Evolutionary conservation across 2,329 filamentous ascomycete genomes (phyloP).

Genomic region (Aspergillus piperis): DNA sequence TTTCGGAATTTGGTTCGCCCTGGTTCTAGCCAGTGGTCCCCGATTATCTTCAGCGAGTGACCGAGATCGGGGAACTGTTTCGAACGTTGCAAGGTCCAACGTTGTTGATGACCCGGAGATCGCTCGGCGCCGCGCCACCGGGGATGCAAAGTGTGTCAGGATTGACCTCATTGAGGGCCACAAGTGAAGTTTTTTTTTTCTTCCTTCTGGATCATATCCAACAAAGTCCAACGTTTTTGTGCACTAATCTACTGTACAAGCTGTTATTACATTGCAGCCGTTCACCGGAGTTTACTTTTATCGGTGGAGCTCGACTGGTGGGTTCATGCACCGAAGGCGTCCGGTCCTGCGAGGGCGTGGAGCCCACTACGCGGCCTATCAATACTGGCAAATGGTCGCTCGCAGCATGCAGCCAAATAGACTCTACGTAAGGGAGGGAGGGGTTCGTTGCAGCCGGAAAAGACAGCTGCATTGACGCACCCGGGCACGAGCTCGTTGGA

Average conservation of each 20-base stretch:
- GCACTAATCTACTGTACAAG: neutral
- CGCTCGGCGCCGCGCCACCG: no score
- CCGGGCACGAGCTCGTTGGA: neutral
- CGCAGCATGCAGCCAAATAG: neutral
- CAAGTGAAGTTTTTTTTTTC: no score
- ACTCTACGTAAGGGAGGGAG: neutral
- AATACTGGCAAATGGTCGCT: neutral
- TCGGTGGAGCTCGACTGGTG: neutral
- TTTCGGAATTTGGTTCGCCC: no score
- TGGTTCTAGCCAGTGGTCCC: no score
- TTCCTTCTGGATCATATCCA: no score
- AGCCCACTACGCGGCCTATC: constrained; percentile 1
- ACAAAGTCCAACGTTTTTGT: no score
- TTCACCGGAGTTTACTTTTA: neutral
- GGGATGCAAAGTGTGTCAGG: no score
- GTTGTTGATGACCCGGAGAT: no score
- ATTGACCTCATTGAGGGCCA: no score
- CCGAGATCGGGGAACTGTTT: no score
- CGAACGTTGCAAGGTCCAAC: no score
- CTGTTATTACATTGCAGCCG: neutral
- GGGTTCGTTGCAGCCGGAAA: neutral
- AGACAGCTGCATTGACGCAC: neutral
- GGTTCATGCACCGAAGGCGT: neutral
- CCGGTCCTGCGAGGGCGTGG: neutral
- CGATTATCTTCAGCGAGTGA: no score